Percentiles rank a stretch among this genome's conserved stretches.
These are phyloP conservation scores for Trichosporon ovoides DNA, from an alignment of 1,284 basidiomycete genomes.

Conservation along the genomic window DNA sequence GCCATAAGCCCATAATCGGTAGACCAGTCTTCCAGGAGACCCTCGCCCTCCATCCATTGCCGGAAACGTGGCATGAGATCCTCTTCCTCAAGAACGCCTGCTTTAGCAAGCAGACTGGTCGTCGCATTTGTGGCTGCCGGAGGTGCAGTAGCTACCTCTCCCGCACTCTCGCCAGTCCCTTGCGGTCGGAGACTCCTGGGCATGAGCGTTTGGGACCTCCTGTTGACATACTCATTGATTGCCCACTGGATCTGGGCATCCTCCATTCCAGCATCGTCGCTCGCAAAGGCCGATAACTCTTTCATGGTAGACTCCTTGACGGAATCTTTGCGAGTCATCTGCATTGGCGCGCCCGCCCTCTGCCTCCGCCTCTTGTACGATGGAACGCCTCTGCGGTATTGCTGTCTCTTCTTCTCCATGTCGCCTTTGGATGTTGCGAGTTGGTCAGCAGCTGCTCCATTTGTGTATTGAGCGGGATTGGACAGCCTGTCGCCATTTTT, in stretches of 20 bases:
- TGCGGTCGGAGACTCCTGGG: slow-evolving; percentile 11
- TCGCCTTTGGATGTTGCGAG: slow-evolving; percentile 27
- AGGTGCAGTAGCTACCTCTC: background rate
- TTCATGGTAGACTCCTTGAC: slow-evolving; percentile 30
- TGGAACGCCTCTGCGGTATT: slow-evolving; percentile 46
- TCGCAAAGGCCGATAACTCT: slow-evolving; percentile 39
- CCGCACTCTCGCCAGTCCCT: background rate
- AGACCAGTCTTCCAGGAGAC: slow-evolving; percentile 59
- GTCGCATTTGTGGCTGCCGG: slow-evolving; percentile 4
- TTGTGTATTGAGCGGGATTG: slow-evolving; percentile 30
- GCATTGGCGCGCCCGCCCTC: slow-evolving; percentile 32
- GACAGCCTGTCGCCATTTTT: slow-evolving; percentile 35
- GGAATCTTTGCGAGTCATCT: background rate
- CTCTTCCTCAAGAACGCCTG: slow-evolving; percentile 41
- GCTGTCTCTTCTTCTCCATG: slow-evolving; percentile 29
- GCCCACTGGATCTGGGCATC: slow-evolving; percentile 38
- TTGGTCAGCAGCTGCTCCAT: slow-evolving; percentile 32
- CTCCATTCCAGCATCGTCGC: slow-evolving; percentile 22
- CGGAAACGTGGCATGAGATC: slow-evolving; percentile 28
- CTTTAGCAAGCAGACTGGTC: slow-evolving; percentile 23
- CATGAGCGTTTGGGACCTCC: background rate
- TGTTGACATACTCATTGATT: slow-evolving; percentile 20
- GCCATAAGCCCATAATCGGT: slow-evolving; percentile 73
- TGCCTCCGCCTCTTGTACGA: slow-evolving; percentile 55
- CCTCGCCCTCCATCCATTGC: slow-evolving; percentile 23